Conservation (phyloP, 768 basidiomycete genomes). For the Termitomyces titanicus region DNA sequence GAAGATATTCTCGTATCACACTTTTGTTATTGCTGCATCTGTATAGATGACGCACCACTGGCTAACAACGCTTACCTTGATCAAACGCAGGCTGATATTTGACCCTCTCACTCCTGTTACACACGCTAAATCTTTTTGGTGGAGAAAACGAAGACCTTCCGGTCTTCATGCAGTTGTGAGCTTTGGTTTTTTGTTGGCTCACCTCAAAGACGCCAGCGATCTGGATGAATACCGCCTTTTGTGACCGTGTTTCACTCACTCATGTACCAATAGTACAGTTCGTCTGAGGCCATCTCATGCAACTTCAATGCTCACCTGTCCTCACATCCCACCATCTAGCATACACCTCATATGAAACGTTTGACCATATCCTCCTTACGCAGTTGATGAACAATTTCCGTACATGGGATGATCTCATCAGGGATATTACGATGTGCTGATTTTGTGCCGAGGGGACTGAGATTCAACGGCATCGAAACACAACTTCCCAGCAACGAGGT, state of each 20-base stretch:
- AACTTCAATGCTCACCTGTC: conserved; percentile 96
- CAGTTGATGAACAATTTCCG: conserved; percentile 77
- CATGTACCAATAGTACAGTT: conserved; percentile 65
- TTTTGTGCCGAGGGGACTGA: conserved; percentile 79
- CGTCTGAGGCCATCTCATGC: conserved; percentile 94
- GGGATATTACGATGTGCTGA: conserved; percentile 69
- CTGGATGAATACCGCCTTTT: conserved; percentile 46
- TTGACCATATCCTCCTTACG: conserved; percentile 79
- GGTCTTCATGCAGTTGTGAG: conserved; percentile 94
- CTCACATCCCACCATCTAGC: conserved; percentile 87
- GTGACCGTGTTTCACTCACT: background rate
- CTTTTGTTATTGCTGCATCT: conserved; percentile 9
- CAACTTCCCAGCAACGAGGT: no score
- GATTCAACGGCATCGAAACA: conserved; percentile 94
- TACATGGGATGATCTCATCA: conserved; percentile 87
- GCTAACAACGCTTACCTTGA: conserved; percentile 87
- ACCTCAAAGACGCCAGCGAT: conserved; percentile 88
- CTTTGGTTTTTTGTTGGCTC: conserved; percentile 94
- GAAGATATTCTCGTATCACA: conserved; percentile 51
- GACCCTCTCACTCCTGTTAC: conserved; percentile 78
- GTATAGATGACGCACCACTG: conserved; percentile 59
- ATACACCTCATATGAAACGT: conserved; percentile 92
- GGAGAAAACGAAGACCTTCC: conserved; percentile 90
- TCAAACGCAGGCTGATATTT: conserved; percentile 84
- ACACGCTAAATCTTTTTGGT: conserved; percentile 89